Evolutionary conservation across 495 filamentous ascomycete species (phyloP), one percentile per base, ranked within the genome.

Genomic region (Neurospora hispaniola): DNA sequence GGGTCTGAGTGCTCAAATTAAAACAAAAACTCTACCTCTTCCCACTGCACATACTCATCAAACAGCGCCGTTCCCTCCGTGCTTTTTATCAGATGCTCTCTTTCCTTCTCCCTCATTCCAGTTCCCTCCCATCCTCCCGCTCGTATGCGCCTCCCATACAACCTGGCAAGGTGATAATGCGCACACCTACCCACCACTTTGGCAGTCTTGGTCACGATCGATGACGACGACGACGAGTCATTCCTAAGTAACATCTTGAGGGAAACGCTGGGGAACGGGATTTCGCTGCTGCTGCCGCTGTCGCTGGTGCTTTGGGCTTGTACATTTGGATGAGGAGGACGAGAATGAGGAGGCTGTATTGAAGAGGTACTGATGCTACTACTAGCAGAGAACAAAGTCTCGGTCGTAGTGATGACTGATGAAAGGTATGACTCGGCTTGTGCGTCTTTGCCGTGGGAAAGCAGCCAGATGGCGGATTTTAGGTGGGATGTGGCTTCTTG

Each of bases 1-100:
- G 7, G 39, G 1, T 9, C 39, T 9, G 39, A 39, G 39, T 39
- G 3, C n/a, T 23, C 46, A 11, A 6, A 31, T 35, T 23, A 62
- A 75, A 77, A 77, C 72, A 77, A 48, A 71, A 77, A 77, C 43
- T 74, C 74, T 10, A 69, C 74, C 71, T 77, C 75, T 14, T 75
- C 74, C 75, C 75, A 77, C 18, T 70, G 35, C 27, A 77, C 70
- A 69, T 70, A 75, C 23, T 71, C 59, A 43, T 75, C 75, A 69
- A 73, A 77, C 9, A 75, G 44, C 27, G 75, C n/a, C 11, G 75
- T 73, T 6, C 70, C 68, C 5, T 69, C 66, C 27, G 74, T 48
- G 3, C 71, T 40, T 6, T 68, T 69, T 14, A 44, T 44, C 70
- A 75, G 4, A 35, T 73, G 66, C 72, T 75, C 72, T 5, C 46